A percentile compares a stretch with the other conserved stretches of the same genome.
Evolutionary conservation across 768 basidiomycete species (phyloP).

Genomic region (Lentinus brumalis): DNA sequence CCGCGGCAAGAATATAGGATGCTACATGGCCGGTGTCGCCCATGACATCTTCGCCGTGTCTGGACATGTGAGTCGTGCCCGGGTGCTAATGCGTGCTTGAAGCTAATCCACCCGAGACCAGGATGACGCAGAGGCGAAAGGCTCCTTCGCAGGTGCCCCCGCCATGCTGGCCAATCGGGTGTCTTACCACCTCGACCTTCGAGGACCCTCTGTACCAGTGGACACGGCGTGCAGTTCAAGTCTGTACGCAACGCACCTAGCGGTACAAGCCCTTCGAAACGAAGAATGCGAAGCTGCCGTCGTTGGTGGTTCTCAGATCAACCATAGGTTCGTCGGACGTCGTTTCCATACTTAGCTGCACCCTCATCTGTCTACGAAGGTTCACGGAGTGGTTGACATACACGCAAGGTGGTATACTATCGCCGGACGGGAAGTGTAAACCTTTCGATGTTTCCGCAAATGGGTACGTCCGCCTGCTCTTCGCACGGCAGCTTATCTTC

Average conservation of each 20-base stretch:
- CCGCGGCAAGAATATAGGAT: constrained; percentile 43
- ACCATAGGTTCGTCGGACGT: constrained; percentile 37
- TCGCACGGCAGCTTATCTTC: neutral
- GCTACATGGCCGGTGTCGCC: constrained; percentile 39
- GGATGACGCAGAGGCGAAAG: constrained; percentile 38
- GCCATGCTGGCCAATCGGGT: constrained; percentile 43
- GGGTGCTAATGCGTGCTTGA: neutral
- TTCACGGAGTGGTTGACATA: constrained; percentile 41
- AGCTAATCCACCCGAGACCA: constrained; percentile 12
- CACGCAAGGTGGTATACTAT: constrained; percentile 39
- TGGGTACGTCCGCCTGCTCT: constrained; percentile 34
- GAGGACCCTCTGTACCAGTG: constrained; percentile 50
- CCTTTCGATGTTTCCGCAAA: constrained; percentile 47
- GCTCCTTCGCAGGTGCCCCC: constrained; percentile 37
- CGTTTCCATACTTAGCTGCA: neutral
- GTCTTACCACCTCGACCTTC: constrained; percentile 43
- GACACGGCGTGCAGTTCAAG: constrained; percentile 56
- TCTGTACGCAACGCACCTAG: constrained; percentile 50
- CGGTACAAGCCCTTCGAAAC: constrained; percentile 42
- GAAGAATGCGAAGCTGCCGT: constrained; percentile 53
- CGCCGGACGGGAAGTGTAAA: constrained; percentile 44
- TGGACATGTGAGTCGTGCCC: constrained; percentile 30
- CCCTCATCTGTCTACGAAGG: constrained; percentile 22
- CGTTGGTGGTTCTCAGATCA: constrained; percentile 47
- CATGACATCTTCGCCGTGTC: constrained; percentile 30